These are phyloP conservation scores for Coprinopsis marcescibilis DNA, from an alignment of 768 basidiomycete species.

Conservation along the genomic window DNA sequence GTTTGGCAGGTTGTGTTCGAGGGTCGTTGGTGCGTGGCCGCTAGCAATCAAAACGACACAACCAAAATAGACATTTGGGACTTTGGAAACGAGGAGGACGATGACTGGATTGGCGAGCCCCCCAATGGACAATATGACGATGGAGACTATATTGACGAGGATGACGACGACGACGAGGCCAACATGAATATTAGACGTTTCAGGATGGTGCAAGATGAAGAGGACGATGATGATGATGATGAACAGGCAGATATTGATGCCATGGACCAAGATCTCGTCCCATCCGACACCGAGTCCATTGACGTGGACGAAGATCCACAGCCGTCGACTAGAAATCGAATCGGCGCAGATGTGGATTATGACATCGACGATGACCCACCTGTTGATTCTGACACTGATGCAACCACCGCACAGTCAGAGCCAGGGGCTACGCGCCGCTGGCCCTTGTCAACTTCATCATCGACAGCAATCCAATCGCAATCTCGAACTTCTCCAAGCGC, in stretches of 20 bases:
- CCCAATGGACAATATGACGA: constrained; percentile 72
- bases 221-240: constrained; percentile 34
- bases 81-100: constrained; percentile 69
- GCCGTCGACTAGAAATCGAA: neutral
- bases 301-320: constrained; percentile 17
- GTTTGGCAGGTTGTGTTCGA: constrained; percentile 99
- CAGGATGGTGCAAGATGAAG: constrained; percentile 15
- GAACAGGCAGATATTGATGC: constrained; percentile 61
- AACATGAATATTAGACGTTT: constrained; percentile 15
- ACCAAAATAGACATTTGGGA: constrained; percentile 90
- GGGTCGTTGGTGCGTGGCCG: constrained; percentile 91
- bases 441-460: neutral
- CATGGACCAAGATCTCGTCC: constrained; percentile 64
- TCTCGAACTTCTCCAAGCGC: neutral
- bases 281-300: constrained; percentile 38
- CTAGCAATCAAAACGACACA: constrained; percentile 72
- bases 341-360: neutral
- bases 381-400: no score
- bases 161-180: constrained; percentile 38
- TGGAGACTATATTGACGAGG: constrained; percentile 50
- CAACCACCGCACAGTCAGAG: no score
- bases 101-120: constrained; percentile 81
- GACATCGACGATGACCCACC: no score
- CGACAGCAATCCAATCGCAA: neutral
- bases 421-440: no score